These are phyloP conservation scores for Pichia sp. DNA, from an alignment of 1,139 yeast species.

Conservation along the genomic window DNA sequence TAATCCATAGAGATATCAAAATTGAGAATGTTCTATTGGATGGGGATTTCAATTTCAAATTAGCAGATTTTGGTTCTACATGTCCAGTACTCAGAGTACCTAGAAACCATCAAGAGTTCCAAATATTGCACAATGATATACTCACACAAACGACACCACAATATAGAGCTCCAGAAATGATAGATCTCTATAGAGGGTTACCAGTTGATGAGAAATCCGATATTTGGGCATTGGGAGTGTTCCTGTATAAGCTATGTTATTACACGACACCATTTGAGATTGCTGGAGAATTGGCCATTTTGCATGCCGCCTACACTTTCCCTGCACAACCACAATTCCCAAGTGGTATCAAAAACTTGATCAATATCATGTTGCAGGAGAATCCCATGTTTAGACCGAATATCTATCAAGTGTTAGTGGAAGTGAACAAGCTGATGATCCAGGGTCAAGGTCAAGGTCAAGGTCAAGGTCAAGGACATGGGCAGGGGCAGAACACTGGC, in stretches of 20 bases:
- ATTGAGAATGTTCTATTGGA: slow-evolving; percentile 71
- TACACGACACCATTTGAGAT: slow-evolving; percentile 79
- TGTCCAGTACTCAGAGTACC: slow-evolving; percentile 59
- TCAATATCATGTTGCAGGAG: slow-evolving; percentile 55
- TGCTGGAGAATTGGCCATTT: slow-evolving; percentile 61
- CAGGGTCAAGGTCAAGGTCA: too few relatives aligned
- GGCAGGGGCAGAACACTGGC: too few relatives aligned
- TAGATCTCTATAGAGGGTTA: slow-evolving; percentile 57
- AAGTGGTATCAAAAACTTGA: slow-evolving; percentile 48
- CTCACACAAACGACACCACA: slow-evolving; percentile 77
- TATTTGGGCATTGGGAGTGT: slow-evolving; percentile 81
- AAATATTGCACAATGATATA: slow-evolving; percentile 55
- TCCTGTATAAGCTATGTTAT: slow-evolving; percentile 67
- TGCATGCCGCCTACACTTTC: slow-evolving; percentile 54
- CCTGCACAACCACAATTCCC: slow-evolving; percentile 43
- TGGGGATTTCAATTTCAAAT: slow-evolving; percentile 44
- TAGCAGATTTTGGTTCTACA: slow-evolving; percentile 77
- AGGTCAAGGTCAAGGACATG: too few relatives aligned
- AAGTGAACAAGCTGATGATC: slow-evolving; percentile 9
- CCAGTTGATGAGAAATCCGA: slow-evolving; percentile 75
- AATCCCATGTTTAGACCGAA: slow-evolving; percentile 82
- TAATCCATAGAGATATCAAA: slow-evolving; percentile 72
- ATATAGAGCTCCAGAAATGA: slow-evolving; percentile 78
- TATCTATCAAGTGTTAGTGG: slow-evolving; percentile 62
- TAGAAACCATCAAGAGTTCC: slow-evolving; percentile 53